These are phyloP conservation scores for Acer campestre DNA, from an alignment of 345 rosid genomes.

Conservation along the genomic window DNA sequence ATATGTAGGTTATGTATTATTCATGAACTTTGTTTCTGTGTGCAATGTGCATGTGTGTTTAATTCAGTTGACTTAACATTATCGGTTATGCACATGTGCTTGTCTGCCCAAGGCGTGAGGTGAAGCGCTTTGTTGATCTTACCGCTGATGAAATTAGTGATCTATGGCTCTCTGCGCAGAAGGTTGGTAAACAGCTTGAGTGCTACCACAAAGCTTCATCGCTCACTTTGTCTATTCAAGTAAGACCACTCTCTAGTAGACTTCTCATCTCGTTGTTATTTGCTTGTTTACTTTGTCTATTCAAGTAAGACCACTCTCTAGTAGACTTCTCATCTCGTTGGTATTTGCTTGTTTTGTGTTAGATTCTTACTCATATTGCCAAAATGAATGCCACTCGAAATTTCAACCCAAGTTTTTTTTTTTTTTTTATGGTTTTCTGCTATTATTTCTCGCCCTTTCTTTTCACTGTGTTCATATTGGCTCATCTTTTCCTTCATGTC, in stretches of 20 bases:
- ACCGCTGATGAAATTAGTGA: conserved; percentile 79
- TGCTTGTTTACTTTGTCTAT: conserved; percentile 61
- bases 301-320: conserved; percentile 52
- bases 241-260: conserved; percentile 27
- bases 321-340: background rate
- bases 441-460: background rate
- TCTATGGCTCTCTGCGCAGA: conserved; percentile 82
- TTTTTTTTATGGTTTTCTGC: background rate
- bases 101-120: conserved; percentile 84
- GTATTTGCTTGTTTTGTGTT: background rate
- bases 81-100: conserved; percentile 67
- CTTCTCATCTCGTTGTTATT: background rate
- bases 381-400: background rate
- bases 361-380: background rate
- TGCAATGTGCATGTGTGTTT: background rate
- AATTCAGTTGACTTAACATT: conserved; percentile 51
- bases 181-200: conserved; percentile 74
- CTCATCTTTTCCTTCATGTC: background rate
- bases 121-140: conserved; percentile 83
- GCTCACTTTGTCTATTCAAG: conserved; percentile 77
- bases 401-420: background rate
- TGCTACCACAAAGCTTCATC: conserved; percentile 75
- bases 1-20: background rate
- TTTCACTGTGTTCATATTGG: background rate
- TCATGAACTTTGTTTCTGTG: background rate